A percentile compares a stretch with the other conserved stretches of the same genome.
Conservation (phyloP, 192 early-diverging fungal species). For the Coemansia sp. region DNA sequence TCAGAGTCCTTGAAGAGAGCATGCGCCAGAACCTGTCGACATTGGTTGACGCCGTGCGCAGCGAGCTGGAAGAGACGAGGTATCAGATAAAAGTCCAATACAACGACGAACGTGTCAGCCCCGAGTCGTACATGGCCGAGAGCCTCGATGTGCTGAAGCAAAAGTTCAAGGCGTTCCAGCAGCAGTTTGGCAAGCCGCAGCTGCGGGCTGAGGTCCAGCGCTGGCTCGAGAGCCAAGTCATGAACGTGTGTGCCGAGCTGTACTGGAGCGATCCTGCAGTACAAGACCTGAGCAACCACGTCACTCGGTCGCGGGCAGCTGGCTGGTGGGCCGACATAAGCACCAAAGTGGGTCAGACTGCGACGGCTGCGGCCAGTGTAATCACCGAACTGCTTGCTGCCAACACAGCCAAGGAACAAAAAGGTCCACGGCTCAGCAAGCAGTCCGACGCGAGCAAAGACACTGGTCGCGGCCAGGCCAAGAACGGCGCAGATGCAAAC, state of each 20-base stretch:
- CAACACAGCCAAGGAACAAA: slow-evolving; percentile 49
- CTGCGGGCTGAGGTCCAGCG: slow-evolving; percentile 85
- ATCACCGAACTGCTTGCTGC: slow-evolving; percentile 40
- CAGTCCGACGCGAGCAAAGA: background rate
- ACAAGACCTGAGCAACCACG: slow-evolving; percentile 63
- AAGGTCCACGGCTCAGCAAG: slow-evolving; percentile 32
- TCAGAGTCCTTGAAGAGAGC: slow-evolving; percentile 86
- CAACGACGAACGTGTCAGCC: slow-evolving; percentile 91
- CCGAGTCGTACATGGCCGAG: slow-evolving; percentile 95
- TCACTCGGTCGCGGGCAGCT: slow-evolving; percentile 50
- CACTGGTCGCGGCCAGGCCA: background rate
- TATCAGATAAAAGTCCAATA: slow-evolving; percentile 99
- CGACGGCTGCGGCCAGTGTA: slow-evolving; percentile 26
- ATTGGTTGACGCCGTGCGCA: slow-evolving; percentile 91
- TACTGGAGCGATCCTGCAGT: slow-evolving; percentile 87
- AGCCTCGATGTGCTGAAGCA: slow-evolving; percentile 91
- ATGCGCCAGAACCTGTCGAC: slow-evolving; percentile 82
- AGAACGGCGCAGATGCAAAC: slow-evolving; percentile 7
- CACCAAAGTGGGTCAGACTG: slow-evolving; percentile 23
- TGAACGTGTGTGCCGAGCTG: slow-evolving; percentile 87
- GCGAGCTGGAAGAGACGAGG: slow-evolving; percentile 88
- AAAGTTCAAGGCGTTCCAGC: slow-evolving; percentile 91
- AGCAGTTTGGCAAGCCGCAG: slow-evolving; percentile 90
- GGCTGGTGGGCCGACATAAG: slow-evolving; percentile 44
- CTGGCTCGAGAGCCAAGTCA: slow-evolving; percentile 87